A percentile compares a stretch with the other conserved stretches of the same genome.
These are phyloP conservation scores for Daldinia grandis DNA, from an alignment of 495 filamentous ascomycete species.

Conservation along the genomic window DNA sequence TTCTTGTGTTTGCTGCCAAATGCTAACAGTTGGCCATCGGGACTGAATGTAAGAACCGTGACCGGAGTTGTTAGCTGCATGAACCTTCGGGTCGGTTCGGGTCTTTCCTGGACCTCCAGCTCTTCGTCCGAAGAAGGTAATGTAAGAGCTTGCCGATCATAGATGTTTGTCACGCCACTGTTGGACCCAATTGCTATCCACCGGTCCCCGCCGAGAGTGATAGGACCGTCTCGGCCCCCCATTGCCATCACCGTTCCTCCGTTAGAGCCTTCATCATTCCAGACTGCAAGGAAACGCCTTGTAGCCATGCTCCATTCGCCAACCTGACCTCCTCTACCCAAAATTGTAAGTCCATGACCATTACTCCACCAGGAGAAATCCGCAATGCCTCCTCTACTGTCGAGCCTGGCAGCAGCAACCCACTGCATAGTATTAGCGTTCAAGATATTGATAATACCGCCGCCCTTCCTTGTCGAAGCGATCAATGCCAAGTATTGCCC, in stretches of 20 bases:
- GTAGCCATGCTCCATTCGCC: constrained; percentile 82
- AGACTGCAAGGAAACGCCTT: constrained; percentile 74
- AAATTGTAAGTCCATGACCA: constrained; percentile 77
- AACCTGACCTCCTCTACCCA: constrained; percentile 87
- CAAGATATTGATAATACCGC: constrained; percentile 86
- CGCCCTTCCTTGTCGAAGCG: constrained; percentile 79
- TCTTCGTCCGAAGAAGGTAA: constrained; percentile 52
- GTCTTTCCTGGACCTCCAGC: constrained; percentile 66
- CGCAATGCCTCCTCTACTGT: constrained; percentile 81
- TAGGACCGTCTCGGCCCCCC: constrained; percentile 67
- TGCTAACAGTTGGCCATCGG: constrained; percentile 86
- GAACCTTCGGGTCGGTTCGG: constrained; percentile 73
- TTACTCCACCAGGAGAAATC: constrained; percentile 92
- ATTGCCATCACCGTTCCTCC: constrained; percentile 82
- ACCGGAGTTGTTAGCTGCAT: constrained; percentile 89
- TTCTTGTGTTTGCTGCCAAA: constrained; percentile 86
- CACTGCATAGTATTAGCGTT: constrained; percentile 85
- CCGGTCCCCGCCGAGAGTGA: constrained; percentile 76
- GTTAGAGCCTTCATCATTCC: constrained; percentile 90
- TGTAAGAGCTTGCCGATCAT: constrained; percentile 77
- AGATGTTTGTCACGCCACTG: constrained; percentile 89
- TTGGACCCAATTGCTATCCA: constrained; percentile 89
- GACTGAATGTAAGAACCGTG: constrained; percentile 78
- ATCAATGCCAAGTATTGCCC: constrained; percentile 84
- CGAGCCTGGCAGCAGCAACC: constrained; percentile 82